Conservation (phyloP, 129 eudicot genomes). For the Pulicaria dysenterica region DNA sequence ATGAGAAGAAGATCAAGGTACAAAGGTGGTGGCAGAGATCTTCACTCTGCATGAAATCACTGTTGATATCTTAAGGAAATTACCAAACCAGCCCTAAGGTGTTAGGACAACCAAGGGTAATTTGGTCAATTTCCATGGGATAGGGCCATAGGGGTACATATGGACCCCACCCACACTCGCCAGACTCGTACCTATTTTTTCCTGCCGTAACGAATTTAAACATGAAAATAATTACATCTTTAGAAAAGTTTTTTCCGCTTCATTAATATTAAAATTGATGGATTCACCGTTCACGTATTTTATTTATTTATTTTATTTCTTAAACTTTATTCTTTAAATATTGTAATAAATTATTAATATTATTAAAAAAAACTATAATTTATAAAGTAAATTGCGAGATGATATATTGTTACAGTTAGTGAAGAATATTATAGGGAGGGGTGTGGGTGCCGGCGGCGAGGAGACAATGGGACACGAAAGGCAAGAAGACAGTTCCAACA, state of each 20-base stretch:
- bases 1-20: conserved; percentile 20
- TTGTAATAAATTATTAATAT: too few relatives aligned
- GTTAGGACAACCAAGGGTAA: conserved; percentile 3
- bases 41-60: conserved; percentile 22
- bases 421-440: too few relatives aligned
- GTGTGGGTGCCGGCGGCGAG: conserved; percentile 32
- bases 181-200: background rate
- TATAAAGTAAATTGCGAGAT: too few relatives aligned
- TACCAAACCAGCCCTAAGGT: conserved; percentile 14
- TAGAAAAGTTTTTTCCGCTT: background rate
- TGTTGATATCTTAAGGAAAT: background rate
- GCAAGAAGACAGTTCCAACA: background rate
- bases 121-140: background rate
- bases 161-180: conserved; percentile 11
- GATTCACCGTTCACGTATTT: too few relatives aligned
- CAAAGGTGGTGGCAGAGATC: conserved; percentile 42
- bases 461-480: conserved; percentile 37
- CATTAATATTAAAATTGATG: too few relatives aligned
- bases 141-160: conserved; percentile 9
- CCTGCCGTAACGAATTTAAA: conserved; percentile 21
- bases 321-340: too few relatives aligned
- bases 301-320: too few relatives aligned
- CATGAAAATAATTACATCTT: background rate
- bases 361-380: too few relatives aligned
- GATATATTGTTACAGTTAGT: too few relatives aligned